These are phyloP conservation scores for Aureobasidium mangrovei DNA, from an alignment of 2,329 filamentous ascomycete species.

Conservation along the genomic window DNA sequence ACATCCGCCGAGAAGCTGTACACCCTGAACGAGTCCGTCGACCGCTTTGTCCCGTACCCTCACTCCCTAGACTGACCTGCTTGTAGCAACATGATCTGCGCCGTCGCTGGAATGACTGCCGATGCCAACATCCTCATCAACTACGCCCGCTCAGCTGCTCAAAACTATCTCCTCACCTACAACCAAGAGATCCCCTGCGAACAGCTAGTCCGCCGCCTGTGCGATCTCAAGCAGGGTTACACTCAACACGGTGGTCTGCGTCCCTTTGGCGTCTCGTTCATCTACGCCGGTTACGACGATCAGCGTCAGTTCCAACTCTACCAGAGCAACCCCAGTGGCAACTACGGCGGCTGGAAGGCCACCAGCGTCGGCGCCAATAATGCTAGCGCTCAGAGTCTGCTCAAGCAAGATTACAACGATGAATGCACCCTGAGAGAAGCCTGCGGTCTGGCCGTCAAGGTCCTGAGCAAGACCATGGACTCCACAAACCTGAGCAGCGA, in stretches of 20 bases:
- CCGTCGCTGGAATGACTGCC: slow-evolving; percentile 97
- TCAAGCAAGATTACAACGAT: slow-evolving; percentile 99
- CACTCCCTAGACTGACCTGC: background rate
- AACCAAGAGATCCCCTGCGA: slow-evolving; percentile 99
- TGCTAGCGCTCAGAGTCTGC: slow-evolving; percentile 86
- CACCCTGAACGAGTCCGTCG: slow-evolving; percentile 85
- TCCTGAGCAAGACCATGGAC: slow-evolving; percentile 99
- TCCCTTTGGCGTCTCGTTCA: slow-evolving; percentile 97
- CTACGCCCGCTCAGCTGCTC: slow-evolving; percentile 92
- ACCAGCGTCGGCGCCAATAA: slow-evolving; percentile 98
- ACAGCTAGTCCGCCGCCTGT: slow-evolving; percentile 90
- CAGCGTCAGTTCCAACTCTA: slow-evolving; percentile 97
- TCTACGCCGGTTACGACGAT: slow-evolving; percentile 96
- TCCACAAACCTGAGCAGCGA: slow-evolving; percentile 97
- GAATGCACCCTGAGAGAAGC: slow-evolving; percentile 94
- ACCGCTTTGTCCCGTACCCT: background rate
- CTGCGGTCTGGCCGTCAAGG: slow-evolving; percentile 95
- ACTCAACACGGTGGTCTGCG: slow-evolving; percentile 97
- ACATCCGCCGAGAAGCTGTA: slow-evolving; percentile 99
- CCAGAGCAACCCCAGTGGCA: slow-evolving; percentile 96
- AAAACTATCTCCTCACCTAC: slow-evolving; percentile 96
- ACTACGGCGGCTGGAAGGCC: slow-evolving; percentile 99
- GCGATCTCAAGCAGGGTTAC: slow-evolving; percentile 98
- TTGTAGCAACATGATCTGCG: slow-evolving; percentile 98
- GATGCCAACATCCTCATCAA: slow-evolving; percentile 99